Conservation (phyloP, 2,329 filamentous ascomycete genomes). For the Lecanicillium sp. region DNA sequence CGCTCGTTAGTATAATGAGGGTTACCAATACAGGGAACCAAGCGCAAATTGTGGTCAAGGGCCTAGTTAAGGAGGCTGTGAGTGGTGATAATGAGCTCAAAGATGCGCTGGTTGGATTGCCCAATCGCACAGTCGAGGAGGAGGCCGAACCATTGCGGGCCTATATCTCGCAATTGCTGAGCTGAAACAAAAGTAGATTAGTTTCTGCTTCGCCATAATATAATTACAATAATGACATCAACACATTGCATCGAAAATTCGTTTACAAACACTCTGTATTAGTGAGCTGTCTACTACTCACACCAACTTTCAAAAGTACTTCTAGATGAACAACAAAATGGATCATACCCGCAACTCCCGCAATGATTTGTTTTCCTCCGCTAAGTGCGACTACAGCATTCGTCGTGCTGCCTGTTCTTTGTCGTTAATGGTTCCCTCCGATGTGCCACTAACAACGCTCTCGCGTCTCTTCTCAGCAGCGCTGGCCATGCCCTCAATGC, state of each 20-base stretch:
- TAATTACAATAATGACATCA: too few species aligned
- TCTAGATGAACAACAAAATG: too few species aligned
- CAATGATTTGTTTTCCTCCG: neutral
- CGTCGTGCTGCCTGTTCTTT: conserved; percentile 7
- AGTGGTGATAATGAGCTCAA: conserved; percentile 29
- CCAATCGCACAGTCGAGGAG: conserved; percentile 41
- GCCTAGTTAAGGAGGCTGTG: conserved; percentile 34
- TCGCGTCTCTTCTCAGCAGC: conserved; percentile 26
- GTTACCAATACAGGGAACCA: conserved; percentile 17
- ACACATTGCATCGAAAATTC: too few species aligned
- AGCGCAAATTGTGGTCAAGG: neutral
- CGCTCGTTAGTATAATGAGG: conserved; percentile 39
- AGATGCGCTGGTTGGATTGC: conserved; percentile 31
- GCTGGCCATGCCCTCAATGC: conserved; percentile 42
- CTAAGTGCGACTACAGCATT: conserved; percentile 3
- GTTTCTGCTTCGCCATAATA: too few species aligned
- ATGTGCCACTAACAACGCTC: conserved; percentile 29
- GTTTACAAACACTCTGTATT: too few species aligned
- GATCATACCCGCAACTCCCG: neutral
- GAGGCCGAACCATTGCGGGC: conserved; percentile 38
- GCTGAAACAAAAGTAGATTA: neutral
- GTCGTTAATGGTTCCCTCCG: conserved; percentile 12
- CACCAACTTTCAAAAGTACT: too few species aligned
- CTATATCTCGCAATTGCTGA: conserved; percentile 27
- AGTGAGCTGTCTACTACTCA: too few species aligned